Conservation (phyloP, 441 rosid genomes). For the Cnidoscolus chayamansa region DNA sequence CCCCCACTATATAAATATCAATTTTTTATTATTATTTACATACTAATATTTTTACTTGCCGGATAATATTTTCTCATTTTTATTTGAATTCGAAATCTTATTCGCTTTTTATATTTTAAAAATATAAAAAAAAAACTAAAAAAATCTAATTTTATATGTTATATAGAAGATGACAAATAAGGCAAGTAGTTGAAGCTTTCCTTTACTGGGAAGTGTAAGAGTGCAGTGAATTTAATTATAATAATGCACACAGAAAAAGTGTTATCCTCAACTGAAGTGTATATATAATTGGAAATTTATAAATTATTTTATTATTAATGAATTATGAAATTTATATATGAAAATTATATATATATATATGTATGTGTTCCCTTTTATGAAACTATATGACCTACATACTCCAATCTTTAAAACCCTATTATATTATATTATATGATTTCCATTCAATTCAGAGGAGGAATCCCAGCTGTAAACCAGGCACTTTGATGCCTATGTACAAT, state of each 20-base stretch:
- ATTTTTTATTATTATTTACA: too few relatives aligned
- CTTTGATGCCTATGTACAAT: too few relatives aligned
- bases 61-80: too few relatives aligned
- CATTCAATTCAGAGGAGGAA: neutral
- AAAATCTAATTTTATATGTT: too few relatives aligned
- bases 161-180: constrained; percentile 5
- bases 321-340: constrained; percentile 18
- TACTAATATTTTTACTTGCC: too few relatives aligned
- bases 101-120: too few relatives aligned
- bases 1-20: too few relatives aligned
- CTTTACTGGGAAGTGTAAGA: constrained; percentile 3
- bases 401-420: constrained; percentile 5
- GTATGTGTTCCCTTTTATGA: constrained; percentile 13
- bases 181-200: constrained; percentile 27
- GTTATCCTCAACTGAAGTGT: too few relatives aligned
- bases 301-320: too few relatives aligned
- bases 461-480: constrained; percentile 12
- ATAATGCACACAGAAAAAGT: neutral
- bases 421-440: neutral
- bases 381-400: constrained; percentile 11
- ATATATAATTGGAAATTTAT: too few relatives aligned
- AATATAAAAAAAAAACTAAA: too few relatives aligned
- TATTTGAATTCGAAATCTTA: too few relatives aligned
- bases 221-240: constrained; percentile 1
- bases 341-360: neutral